Evolutionary conservation across 108 stramenopile species (phyloP).

Genomic region (Asterionellopsis glacialis): DNA sequence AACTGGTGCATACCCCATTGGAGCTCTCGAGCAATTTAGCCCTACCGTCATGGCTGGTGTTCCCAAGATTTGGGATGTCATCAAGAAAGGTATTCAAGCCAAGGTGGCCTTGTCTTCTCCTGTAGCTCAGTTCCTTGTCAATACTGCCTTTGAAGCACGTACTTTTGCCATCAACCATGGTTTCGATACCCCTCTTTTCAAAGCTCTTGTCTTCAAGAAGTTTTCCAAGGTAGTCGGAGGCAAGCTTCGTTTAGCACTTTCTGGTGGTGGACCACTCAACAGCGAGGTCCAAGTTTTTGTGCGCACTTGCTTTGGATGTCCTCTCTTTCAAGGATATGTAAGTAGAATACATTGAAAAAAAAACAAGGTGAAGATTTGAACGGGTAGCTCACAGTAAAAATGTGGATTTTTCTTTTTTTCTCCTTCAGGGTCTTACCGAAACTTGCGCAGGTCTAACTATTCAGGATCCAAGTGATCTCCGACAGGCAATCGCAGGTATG

Average conservation of each 20-base stretch:
- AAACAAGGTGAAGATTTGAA: too few relatives aligned
- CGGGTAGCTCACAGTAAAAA: too few relatives aligned
- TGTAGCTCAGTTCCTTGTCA: constrained; percentile 59
- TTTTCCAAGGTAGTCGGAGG: constrained; percentile 82
- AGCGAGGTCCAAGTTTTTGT: constrained; percentile 82
- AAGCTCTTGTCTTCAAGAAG: constrained; percentile 85
- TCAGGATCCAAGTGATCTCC: constrained; percentile 58
- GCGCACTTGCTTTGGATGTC: constrained; percentile 70
- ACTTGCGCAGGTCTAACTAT: constrained; percentile 79
- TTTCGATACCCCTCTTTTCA: constrained; percentile 85
- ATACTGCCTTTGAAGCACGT: constrained; percentile 64
- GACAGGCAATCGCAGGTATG: constrained; percentile 68
- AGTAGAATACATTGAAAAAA: constrained; percentile 1
- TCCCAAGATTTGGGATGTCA: constrained; percentile 93
- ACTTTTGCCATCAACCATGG: constrained; percentile 63
- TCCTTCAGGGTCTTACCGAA: constrained; percentile 66
- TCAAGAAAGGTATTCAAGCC: constrained; percentile 86
- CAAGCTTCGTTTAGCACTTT: constrained; percentile 62
- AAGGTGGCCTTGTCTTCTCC: constrained; percentile 66
- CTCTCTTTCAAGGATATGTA: constrained; percentile 81
- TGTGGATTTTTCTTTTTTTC: not conserved
- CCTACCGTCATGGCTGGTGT: constrained; percentile 88
- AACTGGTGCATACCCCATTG: constrained; percentile 80
- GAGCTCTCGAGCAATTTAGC: constrained; percentile 76
- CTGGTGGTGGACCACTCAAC: constrained; percentile 85